Evolutionary conservation across 345 rosid genomes (phyloP).

Genomic region (Punica granatum): DNA sequence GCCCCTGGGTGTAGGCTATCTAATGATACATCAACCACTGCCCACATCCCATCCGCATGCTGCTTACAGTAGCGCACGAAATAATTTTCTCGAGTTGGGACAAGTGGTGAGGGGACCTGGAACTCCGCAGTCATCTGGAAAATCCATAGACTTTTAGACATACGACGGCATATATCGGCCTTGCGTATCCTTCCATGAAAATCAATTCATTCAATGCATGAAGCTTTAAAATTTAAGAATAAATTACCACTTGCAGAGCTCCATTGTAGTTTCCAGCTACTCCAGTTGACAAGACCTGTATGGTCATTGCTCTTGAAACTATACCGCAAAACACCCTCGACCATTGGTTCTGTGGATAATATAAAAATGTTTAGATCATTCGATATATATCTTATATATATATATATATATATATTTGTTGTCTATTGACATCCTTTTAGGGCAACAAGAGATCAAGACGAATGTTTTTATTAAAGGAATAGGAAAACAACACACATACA

Average conservation of each 20-base stretch:
- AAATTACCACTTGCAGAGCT: constrained; percentile 88
- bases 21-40: constrained; percentile 87
- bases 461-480: too few species aligned
- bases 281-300: constrained; percentile 87
- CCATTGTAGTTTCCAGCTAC: constrained; percentile 98
- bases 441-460: too few species aligned
- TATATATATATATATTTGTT: too few species aligned
- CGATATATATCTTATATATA: not conserved
- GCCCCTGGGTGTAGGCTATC: constrained; percentile 54
- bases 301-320: constrained; percentile 86
- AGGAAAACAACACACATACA: not conserved
- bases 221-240: not conserved
- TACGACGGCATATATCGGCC: too few species aligned
- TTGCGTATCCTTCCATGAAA: not conserved
- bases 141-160: not conserved
- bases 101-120: constrained; percentile 86
- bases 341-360: constrained; percentile 62
- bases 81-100: constrained; percentile 76
- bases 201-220: not conserved
- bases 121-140: constrained; percentile 87
- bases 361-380: not conserved
- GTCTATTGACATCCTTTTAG: too few species aligned
- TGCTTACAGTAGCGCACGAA: constrained; percentile 86
- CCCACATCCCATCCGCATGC: constrained; percentile 78
- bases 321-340: constrained; percentile 76